Base-by-base conservation (phyloP, 1,139 yeast species). In the Starmera stellimalicola region DNA sequence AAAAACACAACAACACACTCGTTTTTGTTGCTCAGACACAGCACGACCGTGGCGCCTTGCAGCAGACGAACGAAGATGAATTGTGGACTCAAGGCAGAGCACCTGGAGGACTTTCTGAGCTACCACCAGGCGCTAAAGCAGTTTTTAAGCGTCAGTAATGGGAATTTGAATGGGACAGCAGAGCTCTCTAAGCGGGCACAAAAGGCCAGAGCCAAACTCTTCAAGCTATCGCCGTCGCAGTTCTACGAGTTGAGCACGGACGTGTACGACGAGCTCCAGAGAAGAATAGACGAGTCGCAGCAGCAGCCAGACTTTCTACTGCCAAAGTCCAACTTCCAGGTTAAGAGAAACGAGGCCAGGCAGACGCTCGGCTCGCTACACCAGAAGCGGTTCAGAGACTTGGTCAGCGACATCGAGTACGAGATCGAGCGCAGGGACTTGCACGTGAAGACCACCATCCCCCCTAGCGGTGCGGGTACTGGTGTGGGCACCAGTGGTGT, bases 261-360 rank as follows among this genome's bases (percentile, higher is more conserved):
- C 54, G 96, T 88, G 12, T 82, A 78, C 54, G 97, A 88, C 56
- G 98, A 88, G 58, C 64, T 88, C 41, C 73, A 74, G 49, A 70
- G 98, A 48, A 67, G 96, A 41, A 69, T 68, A 32, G 76, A 70
- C 27, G 60, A 59, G 33, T 51, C 55, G 7, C 55, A 72, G 37
- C 66, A 71, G 29, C 73, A 72, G 47, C 77, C 82, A 5, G 79
- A 73, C 40, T 75, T 71, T 50, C 62, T 84, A 39, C 65, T 77
- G 33, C 88, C 94, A 5, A 72, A 71, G 52, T 66, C 73, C n/a
- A 62, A 69, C 4, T 85, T 85, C 59, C 98, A 93, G 54, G 93
- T 94, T 24, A 88, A 87, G 53, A 70, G 98, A 51, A 93, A 93
- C 55, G 95, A 87, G 57, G 98, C 98, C 4, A 72, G 99, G 47